phyloP scores from a whole-genome alignment of 2,329 filamentous ascomycete genomes.

The Plectosphaerella cucumerina region DNA sequence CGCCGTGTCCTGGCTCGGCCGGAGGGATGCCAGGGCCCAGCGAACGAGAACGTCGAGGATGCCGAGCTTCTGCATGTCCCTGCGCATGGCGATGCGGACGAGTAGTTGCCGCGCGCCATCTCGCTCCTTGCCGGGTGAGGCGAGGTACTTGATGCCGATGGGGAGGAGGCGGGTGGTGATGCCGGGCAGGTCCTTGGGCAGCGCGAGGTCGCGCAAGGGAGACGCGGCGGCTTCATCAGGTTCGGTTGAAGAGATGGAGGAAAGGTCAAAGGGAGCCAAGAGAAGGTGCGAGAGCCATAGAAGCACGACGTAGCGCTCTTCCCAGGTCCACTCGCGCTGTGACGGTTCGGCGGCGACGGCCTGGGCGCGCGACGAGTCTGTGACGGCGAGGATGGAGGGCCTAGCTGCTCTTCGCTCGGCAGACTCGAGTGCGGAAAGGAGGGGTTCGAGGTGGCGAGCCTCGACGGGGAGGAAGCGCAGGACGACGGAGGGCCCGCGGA shows the following conservation, averaged over 20 bases:
- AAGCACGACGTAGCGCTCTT: slow-evolving; percentile 82
- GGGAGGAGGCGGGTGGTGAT: slow-evolving; percentile 68
- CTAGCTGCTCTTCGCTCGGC: slow-evolving; percentile 28
- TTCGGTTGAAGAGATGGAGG: slow-evolving; percentile 69
- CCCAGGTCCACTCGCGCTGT: slow-evolving; percentile 60
- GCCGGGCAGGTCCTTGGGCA: slow-evolving; percentile 60
- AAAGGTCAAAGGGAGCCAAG: slow-evolving; percentile 84
- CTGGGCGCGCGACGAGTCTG: slow-evolving; percentile 2
- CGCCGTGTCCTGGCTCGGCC: slow-evolving; percentile 30
- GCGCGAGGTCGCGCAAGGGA: slow-evolving; percentile 42
- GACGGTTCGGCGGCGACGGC: background rate
- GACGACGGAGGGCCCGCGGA: slow-evolving; percentile 89
- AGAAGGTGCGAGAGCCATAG: slow-evolving; percentile 84
- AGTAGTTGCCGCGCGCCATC: slow-evolving; percentile 83
- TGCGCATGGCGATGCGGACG: slow-evolving; percentile 74
- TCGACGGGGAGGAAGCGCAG: slow-evolving; percentile 89
- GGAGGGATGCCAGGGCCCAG: slow-evolving; percentile 65
- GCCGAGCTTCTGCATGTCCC: slow-evolving; percentile 79
- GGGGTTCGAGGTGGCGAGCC: slow-evolving; percentile 74
- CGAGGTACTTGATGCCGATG: slow-evolving; percentile 67
- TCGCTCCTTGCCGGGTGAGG: slow-evolving; percentile 77
- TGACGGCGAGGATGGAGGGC: slow-evolving; percentile 3
- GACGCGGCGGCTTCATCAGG: slow-evolving; percentile 38
- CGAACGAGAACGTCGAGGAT: slow-evolving; percentile 63
- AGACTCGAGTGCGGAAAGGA: slow-evolving; percentile 71